A percentile compares a stretch with the other conserved stretches of the same genome.
phyloP scores from a whole-genome alignment of 1,139 yeast genomes.

The Cylindricascospora bacillispora region DNA sequence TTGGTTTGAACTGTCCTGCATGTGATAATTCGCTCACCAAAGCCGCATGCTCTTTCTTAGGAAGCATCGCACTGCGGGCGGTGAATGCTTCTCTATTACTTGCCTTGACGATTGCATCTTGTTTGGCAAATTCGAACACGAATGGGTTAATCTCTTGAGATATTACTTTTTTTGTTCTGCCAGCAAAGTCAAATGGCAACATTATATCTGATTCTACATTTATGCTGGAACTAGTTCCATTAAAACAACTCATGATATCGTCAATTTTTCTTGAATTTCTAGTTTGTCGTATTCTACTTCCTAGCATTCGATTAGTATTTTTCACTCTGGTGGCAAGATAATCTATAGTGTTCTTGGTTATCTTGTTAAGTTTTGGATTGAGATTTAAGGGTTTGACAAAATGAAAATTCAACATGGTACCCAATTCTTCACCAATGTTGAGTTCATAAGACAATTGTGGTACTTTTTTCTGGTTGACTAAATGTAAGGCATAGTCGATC shows the following conservation, averaged over 20 bases:
- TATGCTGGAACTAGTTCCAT: conserved; percentile 6
- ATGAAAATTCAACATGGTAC: too few species aligned
- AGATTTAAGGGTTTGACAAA: too few species aligned
- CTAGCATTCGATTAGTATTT: too few species aligned
- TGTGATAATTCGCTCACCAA: conserved; percentile 8
- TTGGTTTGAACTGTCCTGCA: conserved; percentile 11
- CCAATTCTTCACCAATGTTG: conserved; percentile 28
- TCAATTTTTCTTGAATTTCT: conserved; percentile 18
- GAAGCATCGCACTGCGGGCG: conserved; percentile 6
- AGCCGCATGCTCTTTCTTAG: conserved; percentile 7
- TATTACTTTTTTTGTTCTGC: conserved; percentile 7
- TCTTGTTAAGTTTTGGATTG: too few species aligned
- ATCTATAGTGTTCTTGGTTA: too few species aligned
- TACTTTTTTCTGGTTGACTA: conserved; percentile 19
- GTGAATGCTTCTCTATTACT: conserved; percentile 11
- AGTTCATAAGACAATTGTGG: conserved; percentile 27
- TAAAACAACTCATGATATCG: conserved; percentile 13
- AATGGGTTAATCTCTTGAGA: conserved; percentile 16
- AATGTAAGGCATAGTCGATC: conserved; percentile 18
- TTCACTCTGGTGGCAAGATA: too few species aligned
- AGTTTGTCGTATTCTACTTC: conserved; percentile 10
- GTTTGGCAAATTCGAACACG: conserved; percentile 15
- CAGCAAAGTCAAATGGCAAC: conserved; percentile 6
- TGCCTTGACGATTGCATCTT: conserved; percentile 9
- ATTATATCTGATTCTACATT: conserved; percentile 7